These are phyloP conservation scores for Stagonosporopsis vannaccii DNA, from an alignment of 2,329 filamentous ascomycete genomes.

Conservation along the genomic window DNA sequence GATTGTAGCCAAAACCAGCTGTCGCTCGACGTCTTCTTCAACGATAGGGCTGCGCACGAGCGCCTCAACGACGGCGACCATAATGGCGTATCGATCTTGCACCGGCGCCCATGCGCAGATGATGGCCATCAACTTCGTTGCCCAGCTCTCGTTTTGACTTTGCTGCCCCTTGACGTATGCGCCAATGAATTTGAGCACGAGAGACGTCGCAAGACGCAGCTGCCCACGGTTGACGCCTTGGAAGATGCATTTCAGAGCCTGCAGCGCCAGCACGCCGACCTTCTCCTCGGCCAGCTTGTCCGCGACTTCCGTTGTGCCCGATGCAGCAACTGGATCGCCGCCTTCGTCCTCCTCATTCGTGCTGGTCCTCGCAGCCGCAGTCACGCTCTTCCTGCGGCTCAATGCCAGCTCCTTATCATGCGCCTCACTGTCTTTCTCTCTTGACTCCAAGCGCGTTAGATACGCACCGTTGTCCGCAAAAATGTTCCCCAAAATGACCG, in stretches of 20 bases:
- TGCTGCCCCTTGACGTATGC: constrained; percentile 40
- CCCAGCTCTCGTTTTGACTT: constrained; percentile 69
- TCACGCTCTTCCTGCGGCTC: constrained; percentile 77
- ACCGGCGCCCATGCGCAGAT: constrained; percentile 89
- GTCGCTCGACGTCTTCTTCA: constrained; percentile 75
- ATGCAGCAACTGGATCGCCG: constrained; percentile 70
- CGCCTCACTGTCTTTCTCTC: constrained; percentile 70
- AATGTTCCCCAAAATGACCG: constrained; percentile 85
- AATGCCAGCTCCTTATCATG: constrained; percentile 68
- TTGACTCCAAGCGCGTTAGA: constrained; percentile 71
- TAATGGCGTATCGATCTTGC: constrained; percentile 90
- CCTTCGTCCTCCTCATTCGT: constrained; percentile 68
- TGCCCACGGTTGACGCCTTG: constrained; percentile 81
- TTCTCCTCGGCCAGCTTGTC: constrained; percentile 91
- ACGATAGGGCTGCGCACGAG: constrained; percentile 72
- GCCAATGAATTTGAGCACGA: constrained; percentile 76
- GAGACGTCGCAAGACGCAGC: constrained; percentile 76
- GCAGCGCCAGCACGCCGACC: constrained; percentile 81
- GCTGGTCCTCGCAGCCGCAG: constrained; percentile 71
- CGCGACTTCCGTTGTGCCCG: constrained; percentile 82
- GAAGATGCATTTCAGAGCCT: constrained; percentile 87
- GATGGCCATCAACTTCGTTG: constrained; percentile 79
- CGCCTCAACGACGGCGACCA: constrained; percentile 81
- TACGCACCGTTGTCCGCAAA: constrained; percentile 77
- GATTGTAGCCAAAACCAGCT: constrained; percentile 78